Evolutionary conservation across 305 asterid genomes (phyloP).

Genomic region (Rubia peregrina): DNA sequence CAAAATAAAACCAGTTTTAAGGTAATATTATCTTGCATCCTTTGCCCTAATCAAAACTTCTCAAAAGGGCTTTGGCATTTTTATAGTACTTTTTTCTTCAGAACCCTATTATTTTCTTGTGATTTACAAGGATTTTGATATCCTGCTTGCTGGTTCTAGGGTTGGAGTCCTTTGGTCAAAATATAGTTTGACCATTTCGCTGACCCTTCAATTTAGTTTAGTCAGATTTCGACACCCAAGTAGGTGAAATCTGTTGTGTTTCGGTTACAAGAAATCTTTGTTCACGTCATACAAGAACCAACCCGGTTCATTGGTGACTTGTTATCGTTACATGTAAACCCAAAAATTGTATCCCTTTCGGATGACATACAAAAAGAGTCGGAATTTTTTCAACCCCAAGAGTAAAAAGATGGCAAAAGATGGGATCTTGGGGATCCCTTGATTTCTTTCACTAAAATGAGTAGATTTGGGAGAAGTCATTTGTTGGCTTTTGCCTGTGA

Average conservation of each 20-base stretch:
- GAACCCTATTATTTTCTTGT: not conserved
- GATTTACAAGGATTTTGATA: not conserved
- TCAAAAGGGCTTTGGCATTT: not conserved
- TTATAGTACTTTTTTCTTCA: not conserved
- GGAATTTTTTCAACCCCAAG: not conserved
- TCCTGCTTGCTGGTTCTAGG: too few relatives aligned
- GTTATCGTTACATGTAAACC: not conserved
- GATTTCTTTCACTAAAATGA: constrained; percentile 13
- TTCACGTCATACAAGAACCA: constrained; percentile 56
- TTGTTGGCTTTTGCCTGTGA: constrained; percentile 21
- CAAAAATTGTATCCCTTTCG: not conserved
- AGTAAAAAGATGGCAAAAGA: constrained; percentile 9
- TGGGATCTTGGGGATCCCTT: constrained; percentile 1
- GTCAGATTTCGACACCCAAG: constrained; percentile 17
- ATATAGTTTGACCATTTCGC: not conserved
- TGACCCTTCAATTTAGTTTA: constrained; percentile 18
- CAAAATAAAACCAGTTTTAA: constrained; percentile 1
- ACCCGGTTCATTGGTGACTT: constrained; percentile 40
- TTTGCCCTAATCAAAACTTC: constrained; percentile 1
- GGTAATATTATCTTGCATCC: constrained; percentile 11
- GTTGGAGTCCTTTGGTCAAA: too few relatives aligned
- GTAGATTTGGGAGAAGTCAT: constrained; percentile 16
- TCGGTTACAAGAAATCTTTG: constrained; percentile 45
- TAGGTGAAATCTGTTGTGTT: constrained; percentile 28
- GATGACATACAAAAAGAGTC: not conserved